These are phyloP conservation scores for Gnomoniopsis smithogilvyi DNA, from an alignment of 2,329 filamentous ascomycete genomes.

Conservation along the genomic window DNA sequence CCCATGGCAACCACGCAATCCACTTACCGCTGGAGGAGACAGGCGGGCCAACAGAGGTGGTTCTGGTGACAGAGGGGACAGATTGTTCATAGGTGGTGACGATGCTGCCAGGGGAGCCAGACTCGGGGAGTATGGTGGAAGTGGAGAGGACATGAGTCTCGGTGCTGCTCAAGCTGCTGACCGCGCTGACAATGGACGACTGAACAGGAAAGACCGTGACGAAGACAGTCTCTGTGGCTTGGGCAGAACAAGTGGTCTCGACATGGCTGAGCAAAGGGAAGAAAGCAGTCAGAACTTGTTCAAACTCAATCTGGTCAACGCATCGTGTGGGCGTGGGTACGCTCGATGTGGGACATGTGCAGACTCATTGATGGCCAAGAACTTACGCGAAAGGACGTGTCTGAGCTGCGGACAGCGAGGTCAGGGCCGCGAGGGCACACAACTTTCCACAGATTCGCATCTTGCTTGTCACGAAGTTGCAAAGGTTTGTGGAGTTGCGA, in stretches of 20 bases:
- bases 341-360: neutral
- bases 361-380: neutral
- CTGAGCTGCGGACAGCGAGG: slow-evolving; percentile 31
- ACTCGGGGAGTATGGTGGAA: slow-evolving; percentile 20
- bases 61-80: neutral
- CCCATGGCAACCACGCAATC: neutral
- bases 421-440: slow-evolving; percentile 32
- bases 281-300: neutral
- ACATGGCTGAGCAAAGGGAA: neutral
- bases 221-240: slow-evolving; percentile 41
- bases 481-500: neutral
- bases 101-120: neutral
- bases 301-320: slow-evolving; percentile 17
- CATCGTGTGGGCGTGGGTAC: neutral
- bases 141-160: slow-evolving; percentile 19
- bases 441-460: slow-evolving; percentile 38
- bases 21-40: slow-evolving; percentile 13
- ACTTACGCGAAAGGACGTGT: slow-evolving; percentile 34
- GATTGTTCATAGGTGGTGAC: neutral
- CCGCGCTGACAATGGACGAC: slow-evolving; percentile 10
- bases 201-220: slow-evolving; percentile 39
- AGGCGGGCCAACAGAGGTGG: neutral
- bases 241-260: slow-evolving; percentile 36
- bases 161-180: slow-evolving; percentile 18
- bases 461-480: slow-evolving; percentile 18